Evolutionary conservation across 1,284 basidiomycete species (phyloP), one percentile per base, ranked within the genome.

Genomic region (Ustilago sp.): DNA sequence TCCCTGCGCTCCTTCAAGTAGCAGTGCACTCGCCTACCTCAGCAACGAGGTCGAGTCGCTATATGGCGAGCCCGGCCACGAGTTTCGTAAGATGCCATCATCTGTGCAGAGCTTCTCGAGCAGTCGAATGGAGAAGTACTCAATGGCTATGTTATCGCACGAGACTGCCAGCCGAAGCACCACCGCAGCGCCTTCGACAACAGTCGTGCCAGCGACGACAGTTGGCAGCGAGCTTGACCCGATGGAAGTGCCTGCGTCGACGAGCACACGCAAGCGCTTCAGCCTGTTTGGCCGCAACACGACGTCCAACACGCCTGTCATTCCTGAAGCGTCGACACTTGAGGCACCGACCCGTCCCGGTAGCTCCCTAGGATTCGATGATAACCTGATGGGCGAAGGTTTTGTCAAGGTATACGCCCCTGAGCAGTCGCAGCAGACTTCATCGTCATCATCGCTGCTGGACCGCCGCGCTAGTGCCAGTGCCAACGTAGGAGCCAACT

Each of bases 261-360:
- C 53, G 2, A 50, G 31, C 12, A 48, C 41, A 11, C 70, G 70
- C 53, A 73, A 68, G 31, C 64, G 70, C 39, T 68, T 60, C 58
- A 68, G 70, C 58, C 53, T 73, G 13, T 63, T 73, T 34, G 70
- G 65, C 2, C 70, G 70, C 50, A 62, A 59, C 47, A 56, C 63
- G 28, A 56, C 59, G 8, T 57, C 63, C 7, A 66, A 63, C 63
- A 61, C 65, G 23, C 57, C 58, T 19, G 58, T n/a, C 47, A 32
- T 64, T 47, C 19, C 61, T n/a, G 61, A 63, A 15, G 19, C 53
- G 1, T 5, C 47, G 9, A 60, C 47, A 7, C 34, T 60, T 36
- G 63, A 58, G 6, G 41, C 51, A 32, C 52, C 60, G 23, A 28
- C 23, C 17, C 72, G 63, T 17, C 45, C 57, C 13, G 67, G 59